A percentile compares a stretch with the other conserved stretches of the same genome.
These are phyloP conservation scores for Fusarium sp. DNA, from an alignment of 2,329 filamentous ascomycete genomes.

Conservation along the genomic window DNA sequence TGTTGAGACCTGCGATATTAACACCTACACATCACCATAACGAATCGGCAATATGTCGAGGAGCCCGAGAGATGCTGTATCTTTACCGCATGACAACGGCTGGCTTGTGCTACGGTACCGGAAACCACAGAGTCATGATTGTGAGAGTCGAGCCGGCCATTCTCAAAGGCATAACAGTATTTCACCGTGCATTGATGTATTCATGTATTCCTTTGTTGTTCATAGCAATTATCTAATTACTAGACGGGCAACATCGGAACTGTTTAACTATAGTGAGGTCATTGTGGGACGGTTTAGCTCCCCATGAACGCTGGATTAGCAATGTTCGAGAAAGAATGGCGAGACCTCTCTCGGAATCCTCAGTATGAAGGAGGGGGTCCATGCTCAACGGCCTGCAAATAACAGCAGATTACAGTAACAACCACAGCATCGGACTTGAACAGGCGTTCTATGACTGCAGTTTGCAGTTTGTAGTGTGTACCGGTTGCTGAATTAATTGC, in stretches of 20 bases:
- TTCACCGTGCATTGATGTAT: not conserved
- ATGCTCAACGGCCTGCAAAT: slow-evolving; percentile 10
- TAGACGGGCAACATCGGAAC: slow-evolving; percentile 26
- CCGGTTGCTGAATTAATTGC: slow-evolving; percentile 3
- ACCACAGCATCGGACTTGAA: slow-evolving; percentile 15
- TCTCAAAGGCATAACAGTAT: not conserved
- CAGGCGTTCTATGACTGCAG: slow-evolving; percentile 1
- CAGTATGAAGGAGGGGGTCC: slow-evolving; percentile 18
- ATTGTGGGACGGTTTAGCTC: slow-evolving; percentile 35
- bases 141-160: not conserved
- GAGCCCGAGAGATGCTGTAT: not conserved
- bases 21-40: not conserved
- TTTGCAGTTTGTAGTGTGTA: not conserved
- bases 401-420: slow-evolving; percentile 12
- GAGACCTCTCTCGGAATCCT: slow-evolving; percentile 39
- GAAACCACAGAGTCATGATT: not conserved
- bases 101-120: slow-evolving; percentile 10
- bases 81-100: slow-evolving; percentile 11
- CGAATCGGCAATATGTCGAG: not conserved
- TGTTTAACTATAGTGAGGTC: slow-evolving; percentile 33
- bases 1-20: not conserved
- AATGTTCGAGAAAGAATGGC: slow-evolving; percentile 41
- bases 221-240: not conserved
- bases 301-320: slow-evolving; percentile 37
- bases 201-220: not conserved